These are phyloP conservation scores for Citrus trifoliata DNA, from an alignment of 345 rosid species.

Conservation along the genomic window DNA sequence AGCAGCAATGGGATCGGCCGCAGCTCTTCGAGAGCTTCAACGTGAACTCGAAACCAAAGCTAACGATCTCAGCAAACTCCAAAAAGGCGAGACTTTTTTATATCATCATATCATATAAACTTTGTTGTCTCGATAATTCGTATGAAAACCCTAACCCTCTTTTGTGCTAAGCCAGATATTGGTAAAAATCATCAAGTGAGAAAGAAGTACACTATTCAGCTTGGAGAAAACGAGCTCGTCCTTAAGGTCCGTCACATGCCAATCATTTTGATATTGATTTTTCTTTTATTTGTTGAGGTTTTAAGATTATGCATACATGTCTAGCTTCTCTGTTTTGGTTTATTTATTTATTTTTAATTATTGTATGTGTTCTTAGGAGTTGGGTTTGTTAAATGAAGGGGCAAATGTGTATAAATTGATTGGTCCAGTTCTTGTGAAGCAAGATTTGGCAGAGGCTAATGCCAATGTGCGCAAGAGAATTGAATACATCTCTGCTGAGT, in stretches of 20 bases:
- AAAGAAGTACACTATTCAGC: conserved; percentile 92
- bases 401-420: conserved; percentile 94
- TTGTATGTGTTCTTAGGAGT: conserved; percentile 49
- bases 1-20: conserved; percentile 61
- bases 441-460: conserved; percentile 94
- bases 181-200: conserved; percentile 88
- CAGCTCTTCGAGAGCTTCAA: conserved; percentile 70
- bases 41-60: conserved; percentile 80
- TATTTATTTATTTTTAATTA: neutral
- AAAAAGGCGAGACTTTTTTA: conserved; percentile 49
- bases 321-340: too few relatives aligned
- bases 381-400: conserved; percentile 80
- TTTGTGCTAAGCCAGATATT: conserved; percentile 42
- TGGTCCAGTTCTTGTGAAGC: conserved; percentile 97
- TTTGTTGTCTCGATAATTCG: neutral
- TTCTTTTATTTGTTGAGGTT: neutral
- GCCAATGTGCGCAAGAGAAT: conserved; percentile 94
- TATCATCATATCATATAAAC: neutral
- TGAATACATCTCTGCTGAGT: conserved; percentile 87
- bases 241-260: conserved; percentile 48
- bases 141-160: conserved; percentile 9
- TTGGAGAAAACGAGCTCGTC: conserved; percentile 95
- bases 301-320: too few relatives aligned
- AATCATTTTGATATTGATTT: neutral
- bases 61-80: conserved; percentile 74